phyloP scores from a whole-genome alignment of 1,284 basidiomycete species.

The Ceratobasidium sp. region DNA sequence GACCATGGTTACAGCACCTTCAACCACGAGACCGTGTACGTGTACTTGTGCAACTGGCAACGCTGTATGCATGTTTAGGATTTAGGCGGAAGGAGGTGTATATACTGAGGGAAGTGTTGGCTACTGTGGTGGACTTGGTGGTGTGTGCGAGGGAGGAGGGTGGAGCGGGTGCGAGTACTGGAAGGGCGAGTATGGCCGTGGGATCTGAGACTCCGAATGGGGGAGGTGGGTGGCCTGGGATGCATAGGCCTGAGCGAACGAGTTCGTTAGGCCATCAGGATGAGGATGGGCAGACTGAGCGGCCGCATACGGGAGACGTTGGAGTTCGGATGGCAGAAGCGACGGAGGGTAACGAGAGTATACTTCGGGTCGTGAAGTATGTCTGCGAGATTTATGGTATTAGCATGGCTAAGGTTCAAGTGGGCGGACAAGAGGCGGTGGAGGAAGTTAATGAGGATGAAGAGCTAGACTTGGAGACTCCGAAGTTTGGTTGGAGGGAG shows the following conservation, averaged over 20 bases:
- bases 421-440: conserved; percentile 18
- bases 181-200: conserved; percentile 24
- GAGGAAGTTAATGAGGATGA: conserved; percentile 52
- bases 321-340: conserved; percentile 79
- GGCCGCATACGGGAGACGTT: conserved; percentile 65
- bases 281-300: conserved; percentile 45
- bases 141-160: conserved; percentile 75
- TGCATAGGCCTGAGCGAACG: not conserved
- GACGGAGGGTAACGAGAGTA: conserved; percentile 81
- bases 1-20: conserved; percentile 87
- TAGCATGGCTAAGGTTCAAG: conserved; percentile 74
- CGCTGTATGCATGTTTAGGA: conserved; percentile 81
- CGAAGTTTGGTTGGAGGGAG: conserved; percentile 89
- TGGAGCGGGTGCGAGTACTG: conserved; percentile 20
- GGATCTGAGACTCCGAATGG: conserved; percentile 16
- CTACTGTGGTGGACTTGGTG: conserved; percentile 82
- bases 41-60: conserved; percentile 76
- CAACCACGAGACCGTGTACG: conserved; percentile 80
- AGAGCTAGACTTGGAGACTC: conserved; percentile 52
- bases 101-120: conserved; percentile 84
- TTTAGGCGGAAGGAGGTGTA: conserved; percentile 89
- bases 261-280: conserved; percentile 1
- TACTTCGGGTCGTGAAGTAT: conserved; percentile 79
- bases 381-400: conserved; percentile 84
- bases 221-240: not conserved